Evolutionary conservation across 108 stramenopile species (phyloP), one percentile per base, ranked within the genome.

Genomic region (Nitzschia inconspicua): DNA sequence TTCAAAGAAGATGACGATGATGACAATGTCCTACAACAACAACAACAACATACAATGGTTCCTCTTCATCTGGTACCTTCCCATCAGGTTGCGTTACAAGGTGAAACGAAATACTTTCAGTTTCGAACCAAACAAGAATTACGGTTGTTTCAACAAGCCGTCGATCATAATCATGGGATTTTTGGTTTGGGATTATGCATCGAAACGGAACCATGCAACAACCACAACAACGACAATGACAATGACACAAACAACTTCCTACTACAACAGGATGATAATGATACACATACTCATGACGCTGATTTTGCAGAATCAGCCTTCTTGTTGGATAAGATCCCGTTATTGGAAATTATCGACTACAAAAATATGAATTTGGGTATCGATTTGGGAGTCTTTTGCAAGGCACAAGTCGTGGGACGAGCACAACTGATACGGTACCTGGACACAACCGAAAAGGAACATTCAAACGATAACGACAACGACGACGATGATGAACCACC

Each of bases 21-120:
- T 1, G n/a, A n/a, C n/a, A n/a, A n/a, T n/a, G n/a, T n/a, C n/a
- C n/a, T n/a, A n/a, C n/a, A n/a, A n/a, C n/a, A n/a, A n/a, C n/a
- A n/a, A n/a, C n/a, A n/a, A n/a, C n/a, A n/a, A n/a, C n/a, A n/a
- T n/a, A n/a, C n/a, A n/a, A n/a, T n/a, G n/a, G n/a, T n/a, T n/a
- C n/a, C n/a, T n/a, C n/a, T n/a, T n/a, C n/a, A n/a, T n/a, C n/a
- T n/a, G n/a, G 29, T 52, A 0, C n/a, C 11, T 22, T 34, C 52
- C 0, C 20, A 54, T 14, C 25, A 65, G 22, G 51, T 51, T 24
- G 52, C 27, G 19, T 41, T 65, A 9, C 63, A 23, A 18, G 63
- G 63, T n/a, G 52, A 65, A 36, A 54, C 27, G 26, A 32, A 48
- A 46, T 54, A 65, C 31, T 44, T 65, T 24, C 63, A 65, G 31